phyloP scores from a whole-genome alignment of 192 early-diverging fungal species.

The Mortierella antarctica region DNA sequence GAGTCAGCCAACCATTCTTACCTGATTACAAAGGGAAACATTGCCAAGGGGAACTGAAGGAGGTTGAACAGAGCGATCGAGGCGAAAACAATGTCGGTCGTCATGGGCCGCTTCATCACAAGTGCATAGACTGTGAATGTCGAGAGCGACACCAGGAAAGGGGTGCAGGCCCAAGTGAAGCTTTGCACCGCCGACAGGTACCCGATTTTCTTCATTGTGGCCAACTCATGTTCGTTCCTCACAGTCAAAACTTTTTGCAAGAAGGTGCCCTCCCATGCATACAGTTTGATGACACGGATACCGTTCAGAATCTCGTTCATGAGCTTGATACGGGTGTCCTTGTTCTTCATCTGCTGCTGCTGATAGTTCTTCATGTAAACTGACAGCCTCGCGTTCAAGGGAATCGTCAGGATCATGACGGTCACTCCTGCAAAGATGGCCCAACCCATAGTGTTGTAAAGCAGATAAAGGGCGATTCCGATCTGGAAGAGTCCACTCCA shows the following conservation, averaged over 20 bases:
- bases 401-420: slow-evolving; percentile 85
- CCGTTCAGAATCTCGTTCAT: slow-evolving; percentile 88
- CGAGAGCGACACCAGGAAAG: slow-evolving; percentile 88
- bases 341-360: slow-evolving; percentile 88
- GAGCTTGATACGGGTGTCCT: slow-evolving; percentile 59
- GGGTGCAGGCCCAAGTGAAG: slow-evolving; percentile 85
- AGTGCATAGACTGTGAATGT: slow-evolving; percentile 84
- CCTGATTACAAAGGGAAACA: slow-evolving; percentile 87
- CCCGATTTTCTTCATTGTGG: slow-evolving; percentile 79
- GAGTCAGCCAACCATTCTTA: slow-evolving; percentile 39
- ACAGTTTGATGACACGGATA: slow-evolving; percentile 96
- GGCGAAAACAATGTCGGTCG: slow-evolving; percentile 82
- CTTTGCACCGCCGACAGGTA: slow-evolving; percentile 73
- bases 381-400: slow-evolving; percentile 77
- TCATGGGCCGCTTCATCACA: slow-evolving; percentile 69
- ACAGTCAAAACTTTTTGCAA: slow-evolving; percentile 73
- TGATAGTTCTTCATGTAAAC: slow-evolving; percentile 74
- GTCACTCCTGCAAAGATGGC: slow-evolving; percentile 87
- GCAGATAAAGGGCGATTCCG: slow-evolving; percentile 74
- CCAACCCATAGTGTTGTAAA: slow-evolving; percentile 85
- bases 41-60: slow-evolving; percentile 87
- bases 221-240: slow-evolving; percentile 81
- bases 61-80: slow-evolving; percentile 93
- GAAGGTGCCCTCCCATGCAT: slow-evolving; percentile 92
- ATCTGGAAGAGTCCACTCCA: slow-evolving; percentile 88